Base-by-base conservation (phyloP, 2,329 filamentous ascomycete species). In the Metarhizium rileyi region DNA sequence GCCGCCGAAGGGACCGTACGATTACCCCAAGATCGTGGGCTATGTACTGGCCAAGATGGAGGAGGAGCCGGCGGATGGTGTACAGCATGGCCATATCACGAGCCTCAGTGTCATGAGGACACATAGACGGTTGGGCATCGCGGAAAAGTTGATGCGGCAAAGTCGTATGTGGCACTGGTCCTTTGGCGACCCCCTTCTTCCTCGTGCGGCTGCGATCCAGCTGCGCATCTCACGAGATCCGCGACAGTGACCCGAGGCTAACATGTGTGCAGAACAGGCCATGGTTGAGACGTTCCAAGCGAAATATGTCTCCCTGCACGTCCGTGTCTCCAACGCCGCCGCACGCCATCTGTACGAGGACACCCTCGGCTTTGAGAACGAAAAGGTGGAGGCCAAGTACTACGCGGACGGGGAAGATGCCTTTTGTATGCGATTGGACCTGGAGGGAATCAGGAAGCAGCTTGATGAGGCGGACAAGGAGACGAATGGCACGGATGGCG, bases 31-130 rank as follows among this genome's bases (percentile, higher is more conserved):
- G 71, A 95, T 98, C 53, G 93, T 98, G 23, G 93, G 93, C 60
- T 98, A 98, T 66, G 93, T 98, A n/a, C 83, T 98, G 25, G 93
- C 93, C 47, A 98, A 98, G 78, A 98, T 98, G 90, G 93, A 98
- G 70, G 93, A 98, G 74, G 93, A 97, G 68, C 91, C 93, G 7
- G 65, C 84, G 52, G 91, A 97, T 67, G 90, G 90, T 51, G 74
- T 96, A 38, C 87, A 85, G 59, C 93, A 97, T 70, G 93, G 93
- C 16, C 93, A 98, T 72, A 97, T 98, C 63, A 98, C 93, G 43
- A 90, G 85, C 59, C 70, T 98, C 63, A 90, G 84, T 62, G 93
- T 98, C 41, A 98, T 97, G 93, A 78, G 93, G 57, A 98, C 93
- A 57, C 93, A 98, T 70, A 75, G 93, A 52, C 73, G 91, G 49